Evolutionary conservation across 495 filamentous ascomycete species (phyloP), one percentile per base, ranked within the genome.

Genomic region (Trichoderma virens): DNA sequence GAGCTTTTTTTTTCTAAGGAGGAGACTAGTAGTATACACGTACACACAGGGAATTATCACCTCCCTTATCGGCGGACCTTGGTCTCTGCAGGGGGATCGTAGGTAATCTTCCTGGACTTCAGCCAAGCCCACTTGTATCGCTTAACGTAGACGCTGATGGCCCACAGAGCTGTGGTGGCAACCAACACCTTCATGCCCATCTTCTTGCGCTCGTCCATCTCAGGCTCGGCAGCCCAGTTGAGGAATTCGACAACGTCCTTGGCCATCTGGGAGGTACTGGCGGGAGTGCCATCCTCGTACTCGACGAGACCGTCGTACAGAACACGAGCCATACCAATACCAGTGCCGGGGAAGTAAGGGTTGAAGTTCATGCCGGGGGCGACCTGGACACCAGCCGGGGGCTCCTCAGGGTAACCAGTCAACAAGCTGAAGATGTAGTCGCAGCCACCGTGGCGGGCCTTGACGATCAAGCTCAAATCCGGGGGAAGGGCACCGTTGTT

Each of bases 161-260:
- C 93, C 66, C 90, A 86, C 61, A 99, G 81, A 66, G 89, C 86
- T 59, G 87, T 80, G 16, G 88, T 86, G 62, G 96, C 82, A 54
- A 86, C 83, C 66, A 99, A 68, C 39, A 92, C 89, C 86, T 98
- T 97, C 85, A 93, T 83, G 73, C 95, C 95, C 95, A 99, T 99
- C 83, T 91, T 93, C 87, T 99, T 99, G 72, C 95, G 86, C 71
- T 94, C 83, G 70, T 99, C 95, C 92, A 95, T 95, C 85, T 99
- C 95, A 56, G 95, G 95, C 82, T 99, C 95, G 65, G 95, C 91
- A 32, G 95, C 80, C 93, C 93, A 99, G 86, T 99, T 97, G 72
- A 99, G 84, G 83, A 99, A 99, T 82, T 99, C 92, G 43, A 87
- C 84, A 62, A 98, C 95, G 73, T 99, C 95, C 87, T 99, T 99